Conservation (phyloP, 2,329 filamentous ascomycete species). For the Fonsecaea erecta region DNA sequence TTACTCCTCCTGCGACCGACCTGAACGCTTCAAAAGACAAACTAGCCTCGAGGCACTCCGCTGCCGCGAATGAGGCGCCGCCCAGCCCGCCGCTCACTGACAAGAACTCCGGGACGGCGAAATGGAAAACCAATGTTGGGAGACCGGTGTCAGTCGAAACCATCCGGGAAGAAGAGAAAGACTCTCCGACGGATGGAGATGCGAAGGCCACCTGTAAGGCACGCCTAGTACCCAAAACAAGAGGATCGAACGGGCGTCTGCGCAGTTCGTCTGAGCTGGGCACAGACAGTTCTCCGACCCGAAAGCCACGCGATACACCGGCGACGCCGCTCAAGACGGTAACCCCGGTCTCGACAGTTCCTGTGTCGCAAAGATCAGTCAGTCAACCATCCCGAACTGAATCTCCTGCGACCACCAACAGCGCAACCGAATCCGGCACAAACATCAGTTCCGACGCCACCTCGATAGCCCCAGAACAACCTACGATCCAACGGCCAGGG, state of each 20-base stretch:
- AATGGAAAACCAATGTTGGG: constrained; percentile 43
- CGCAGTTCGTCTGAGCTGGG: constrained; percentile 47
- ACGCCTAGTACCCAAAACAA: constrained; percentile 46
- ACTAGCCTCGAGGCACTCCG: constrained; percentile 28
- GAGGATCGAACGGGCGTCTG: constrained; percentile 49
- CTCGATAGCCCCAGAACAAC: constrained; percentile 51
- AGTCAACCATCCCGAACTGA: constrained; percentile 41
- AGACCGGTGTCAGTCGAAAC: constrained; percentile 39
- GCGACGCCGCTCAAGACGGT: constrained; percentile 46
- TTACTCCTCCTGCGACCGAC: constrained; percentile 76
- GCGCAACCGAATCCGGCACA: constrained; percentile 41
- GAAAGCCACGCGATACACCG: constrained; percentile 43
- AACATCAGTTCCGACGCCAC: constrained; percentile 50
- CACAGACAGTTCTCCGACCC: constrained; percentile 40
- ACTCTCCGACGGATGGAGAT: constrained; percentile 41
- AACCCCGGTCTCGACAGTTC: constrained; percentile 34
- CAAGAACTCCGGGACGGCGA: constrained; percentile 44
- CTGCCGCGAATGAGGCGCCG: constrained; percentile 44
- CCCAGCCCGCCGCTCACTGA: constrained; percentile 57
- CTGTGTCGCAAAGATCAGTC: constrained; percentile 42
- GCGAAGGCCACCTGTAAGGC: constrained; percentile 43
- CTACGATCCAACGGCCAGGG: constrained; percentile 39
- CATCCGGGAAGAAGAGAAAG: constrained; percentile 39
- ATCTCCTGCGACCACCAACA: constrained; percentile 45
- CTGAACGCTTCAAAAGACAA: constrained; percentile 59